These are phyloP conservation scores for Oryza glumipatula DNA, from an alignment of 176 grass and related monocot genomes.

Conservation along the genomic window DNA sequence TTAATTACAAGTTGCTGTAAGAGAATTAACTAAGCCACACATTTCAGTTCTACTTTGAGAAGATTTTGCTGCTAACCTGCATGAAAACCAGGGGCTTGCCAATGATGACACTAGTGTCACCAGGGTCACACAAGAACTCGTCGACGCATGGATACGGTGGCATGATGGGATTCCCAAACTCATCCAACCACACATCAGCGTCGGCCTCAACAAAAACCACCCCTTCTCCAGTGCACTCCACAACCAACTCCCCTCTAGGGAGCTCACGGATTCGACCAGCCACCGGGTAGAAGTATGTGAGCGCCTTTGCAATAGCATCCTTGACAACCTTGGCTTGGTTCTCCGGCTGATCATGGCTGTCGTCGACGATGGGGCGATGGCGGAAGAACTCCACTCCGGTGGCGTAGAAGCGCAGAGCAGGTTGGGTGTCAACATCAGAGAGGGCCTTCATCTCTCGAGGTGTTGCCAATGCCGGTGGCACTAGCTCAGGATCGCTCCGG, in stretches of 20 bases:
- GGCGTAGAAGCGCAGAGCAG: neutral
- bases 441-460: conserved; percentile 15
- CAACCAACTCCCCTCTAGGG: neutral
- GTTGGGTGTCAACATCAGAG: conserved; percentile 16
- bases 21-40: neutral
- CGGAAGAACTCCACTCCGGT: conserved; percentile 14
- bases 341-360: neutral
- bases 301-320: neutral
- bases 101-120: neutral
- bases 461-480: neutral
- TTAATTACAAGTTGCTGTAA: neutral
- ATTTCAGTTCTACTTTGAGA: neutral
- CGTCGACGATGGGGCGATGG: neutral
- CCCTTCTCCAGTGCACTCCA: conserved; percentile 47
- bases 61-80: neutral
- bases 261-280: conserved; percentile 35
- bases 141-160: conserved; percentile 16
- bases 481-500: conserved; percentile 17
- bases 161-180: neutral
- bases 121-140: conserved; percentile 20
- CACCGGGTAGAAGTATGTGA: conserved; percentile 37
- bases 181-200: conserved; percentile 10
- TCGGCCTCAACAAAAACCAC: conserved; percentile 41
- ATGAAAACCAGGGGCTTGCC: conserved; percentile 2
- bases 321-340: neutral